These are phyloP conservation scores for Trichoderma sp. DNA, from an alignment of 2,329 filamentous ascomycete species.

Conservation along the genomic window DNA sequence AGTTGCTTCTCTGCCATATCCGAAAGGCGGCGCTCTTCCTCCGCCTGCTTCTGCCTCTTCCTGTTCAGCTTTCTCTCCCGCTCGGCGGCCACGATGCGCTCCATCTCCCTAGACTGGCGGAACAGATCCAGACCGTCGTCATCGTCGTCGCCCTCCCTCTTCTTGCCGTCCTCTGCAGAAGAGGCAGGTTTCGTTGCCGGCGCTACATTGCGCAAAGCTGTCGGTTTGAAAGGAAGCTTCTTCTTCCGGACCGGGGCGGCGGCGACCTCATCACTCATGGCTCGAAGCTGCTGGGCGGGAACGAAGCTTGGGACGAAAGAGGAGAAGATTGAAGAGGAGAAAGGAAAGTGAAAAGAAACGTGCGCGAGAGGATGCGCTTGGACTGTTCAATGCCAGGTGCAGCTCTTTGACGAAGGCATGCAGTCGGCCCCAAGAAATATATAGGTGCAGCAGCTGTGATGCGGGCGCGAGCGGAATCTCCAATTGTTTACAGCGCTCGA, in stretches of 20 bases:
- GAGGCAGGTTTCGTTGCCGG: constrained; percentile 33
- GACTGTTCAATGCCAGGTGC: neutral
- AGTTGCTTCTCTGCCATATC: constrained; percentile 32
- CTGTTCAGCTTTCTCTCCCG: constrained; percentile 39
- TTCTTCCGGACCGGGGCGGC: constrained; percentile 39
- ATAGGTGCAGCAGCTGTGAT: neutral
- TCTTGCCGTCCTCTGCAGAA: constrained; percentile 6
- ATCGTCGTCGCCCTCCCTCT: constrained; percentile 31
- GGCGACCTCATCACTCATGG: constrained; percentile 39
- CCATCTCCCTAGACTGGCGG: constrained; percentile 53
- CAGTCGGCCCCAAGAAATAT: constrained; percentile 2
- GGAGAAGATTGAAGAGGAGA: neutral
- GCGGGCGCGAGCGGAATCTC: neutral
- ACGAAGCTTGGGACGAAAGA: neutral
- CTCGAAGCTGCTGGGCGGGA: constrained; percentile 27
- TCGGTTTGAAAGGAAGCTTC: constrained; percentile 55
- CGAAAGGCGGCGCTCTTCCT: constrained; percentile 30
- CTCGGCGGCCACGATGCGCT: constrained; percentile 48
- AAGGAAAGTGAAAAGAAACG: neutral
- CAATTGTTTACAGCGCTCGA: constrained; percentile 19
- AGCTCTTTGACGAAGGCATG: neutral
- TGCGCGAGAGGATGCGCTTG: constrained; percentile 1
- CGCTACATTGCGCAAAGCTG: constrained; percentile 44
- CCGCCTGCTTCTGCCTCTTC: constrained; percentile 35
- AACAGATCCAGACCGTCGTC: constrained; percentile 52